Evolutionary conservation across 345 rosid genomes (phyloP).

Genomic region (Camelina neglecta): DNA sequence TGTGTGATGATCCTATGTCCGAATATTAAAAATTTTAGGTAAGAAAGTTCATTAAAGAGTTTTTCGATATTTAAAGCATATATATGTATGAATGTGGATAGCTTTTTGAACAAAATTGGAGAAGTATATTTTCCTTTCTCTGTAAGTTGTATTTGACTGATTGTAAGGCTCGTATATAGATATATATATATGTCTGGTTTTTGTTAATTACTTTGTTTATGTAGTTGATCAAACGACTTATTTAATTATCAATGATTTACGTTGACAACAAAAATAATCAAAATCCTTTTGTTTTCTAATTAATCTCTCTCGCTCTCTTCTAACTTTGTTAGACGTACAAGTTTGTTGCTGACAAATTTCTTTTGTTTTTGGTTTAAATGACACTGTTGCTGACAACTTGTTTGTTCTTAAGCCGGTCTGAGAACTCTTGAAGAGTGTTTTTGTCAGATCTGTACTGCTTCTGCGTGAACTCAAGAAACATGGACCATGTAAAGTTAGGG

Average conservation of each 20-base stretch:
- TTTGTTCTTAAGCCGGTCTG: conserved; percentile 31
- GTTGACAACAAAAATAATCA: neutral
- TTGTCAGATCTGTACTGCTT: conserved; percentile 36
- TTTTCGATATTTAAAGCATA: neutral
- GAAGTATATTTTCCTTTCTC: no score
- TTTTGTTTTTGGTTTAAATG: no score
- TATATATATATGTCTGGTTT: no score
- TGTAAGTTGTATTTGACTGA: no score
- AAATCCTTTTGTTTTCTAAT: neutral
- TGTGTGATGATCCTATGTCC: neutral
- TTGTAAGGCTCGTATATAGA: no score
- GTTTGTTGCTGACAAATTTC: conserved; percentile 7
- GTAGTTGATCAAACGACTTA: no score
- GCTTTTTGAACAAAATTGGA: no score
- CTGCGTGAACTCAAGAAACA: conserved; percentile 57
- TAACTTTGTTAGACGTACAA: neutral
- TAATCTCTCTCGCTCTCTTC: neutral
- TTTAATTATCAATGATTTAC: no score
- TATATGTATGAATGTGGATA: no score
- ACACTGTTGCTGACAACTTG: conserved; percentile 7
- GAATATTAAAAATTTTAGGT: neutral
- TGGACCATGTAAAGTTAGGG: conserved; percentile 80
- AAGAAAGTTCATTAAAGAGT: neutral
- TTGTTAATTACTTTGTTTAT: no score
- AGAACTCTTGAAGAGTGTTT: conserved; percentile 28